phyloP scores from a whole-genome alignment of 352 stramenopile genomes.

The Phytopythium helicoides region DNA sequence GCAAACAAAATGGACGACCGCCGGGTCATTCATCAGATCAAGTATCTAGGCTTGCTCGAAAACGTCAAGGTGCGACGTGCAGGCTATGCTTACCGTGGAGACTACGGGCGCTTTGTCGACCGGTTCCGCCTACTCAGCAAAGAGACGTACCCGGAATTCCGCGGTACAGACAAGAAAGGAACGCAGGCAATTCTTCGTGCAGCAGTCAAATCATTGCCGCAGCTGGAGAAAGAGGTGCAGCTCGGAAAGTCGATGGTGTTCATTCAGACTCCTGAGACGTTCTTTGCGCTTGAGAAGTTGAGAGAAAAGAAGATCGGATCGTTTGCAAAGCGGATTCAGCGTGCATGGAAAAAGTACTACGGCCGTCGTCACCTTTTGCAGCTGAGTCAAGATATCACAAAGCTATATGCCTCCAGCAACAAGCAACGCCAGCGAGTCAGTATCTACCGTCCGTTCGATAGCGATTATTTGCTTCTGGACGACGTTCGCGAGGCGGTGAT shows the following conservation, averaged over 20 bases:
- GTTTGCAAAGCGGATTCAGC: slow-evolving; percentile 80
- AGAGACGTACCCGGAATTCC: slow-evolving; percentile 82
- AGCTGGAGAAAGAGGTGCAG: slow-evolving; percentile 82
- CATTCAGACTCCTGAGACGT: slow-evolving; percentile 87
- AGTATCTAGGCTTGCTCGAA: slow-evolving; percentile 85
- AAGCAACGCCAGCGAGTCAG: slow-evolving; percentile 85
- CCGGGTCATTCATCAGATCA: slow-evolving; percentile 85
- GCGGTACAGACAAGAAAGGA: slow-evolving; percentile 79
- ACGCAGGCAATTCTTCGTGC: slow-evolving; percentile 77
- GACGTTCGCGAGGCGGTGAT: slow-evolving; percentile 60
- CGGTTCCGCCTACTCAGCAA: slow-evolving; percentile 80
- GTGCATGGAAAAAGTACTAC: slow-evolving; percentile 79
- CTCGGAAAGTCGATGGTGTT: slow-evolving; percentile 91
- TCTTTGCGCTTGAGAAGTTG: slow-evolving; percentile 88
- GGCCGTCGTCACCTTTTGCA: slow-evolving; percentile 79
- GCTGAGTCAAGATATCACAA: slow-evolving; percentile 83
- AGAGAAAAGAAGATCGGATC: slow-evolving; percentile 77
- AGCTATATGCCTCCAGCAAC: slow-evolving; percentile 75
- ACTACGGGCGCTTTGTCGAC: slow-evolving; percentile 85
- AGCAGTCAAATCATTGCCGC: slow-evolving; percentile 64
- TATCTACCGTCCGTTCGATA: slow-evolving; percentile 86
- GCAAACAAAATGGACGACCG: slow-evolving; percentile 83
- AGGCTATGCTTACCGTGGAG: slow-evolving; percentile 82
- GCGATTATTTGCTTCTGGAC: slow-evolving; percentile 75
- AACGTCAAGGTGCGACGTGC: slow-evolving; percentile 88